phyloP scores from a whole-genome alignment of 176 grass and related monocot species.

The Triticum aestivum region IWGSC_CS_RefSeq_v2.1 NC_057801.1:829844468-829844967 shows the following conservation, averaged over 20 bases:
- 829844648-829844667: constrained; percentile 71
- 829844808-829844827: background rate
- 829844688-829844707: background rate
- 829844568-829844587: constrained; percentile 46
- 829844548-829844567: constrained; percentile 53
- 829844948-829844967: background rate
- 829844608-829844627: constrained; percentile 67
- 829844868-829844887: constrained; percentile 71
- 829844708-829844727: background rate
- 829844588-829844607: constrained; percentile 77
- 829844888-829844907: constrained; percentile 65
- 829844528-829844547: constrained; percentile 7
- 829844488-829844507: constrained; percentile 63
- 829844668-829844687: constrained; percentile 9
- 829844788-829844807: background rate
- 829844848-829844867: constrained; percentile 69
- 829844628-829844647: constrained; percentile 54
- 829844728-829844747: background rate
- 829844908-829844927: constrained; percentile 66
- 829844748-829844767: background rate
- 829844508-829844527: constrained; percentile 51
- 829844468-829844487: constrained; percentile 36
- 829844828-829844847: constrained; percentile 32
- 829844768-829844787: background rate
- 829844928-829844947: constrained; percentile 41